Percentiles rank a stretch among this genome's conserved stretches.
Conservation (phyloP, 306 rosid genomes). For the Prunus armeniaca region DNA sequence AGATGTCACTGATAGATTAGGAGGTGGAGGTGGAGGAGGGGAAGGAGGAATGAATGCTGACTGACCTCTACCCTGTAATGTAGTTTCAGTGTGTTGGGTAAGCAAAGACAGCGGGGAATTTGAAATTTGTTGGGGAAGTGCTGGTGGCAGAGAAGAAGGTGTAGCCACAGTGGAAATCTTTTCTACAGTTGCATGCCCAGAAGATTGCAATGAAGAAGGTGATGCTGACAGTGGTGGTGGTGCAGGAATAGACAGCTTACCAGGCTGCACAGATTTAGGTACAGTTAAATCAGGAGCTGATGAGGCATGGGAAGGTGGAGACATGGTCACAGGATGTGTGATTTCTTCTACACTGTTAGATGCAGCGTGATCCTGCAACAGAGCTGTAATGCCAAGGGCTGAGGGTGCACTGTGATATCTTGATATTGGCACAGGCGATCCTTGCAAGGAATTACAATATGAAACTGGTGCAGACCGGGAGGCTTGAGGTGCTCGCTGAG, state of each 20-base stretch:
- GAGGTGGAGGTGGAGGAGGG: conserved; percentile 19
- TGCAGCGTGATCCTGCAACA: conserved; percentile 69
- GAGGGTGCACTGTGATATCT: conserved; percentile 69
- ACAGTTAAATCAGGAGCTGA: conserved; percentile 30
- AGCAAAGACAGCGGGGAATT: conserved; percentile 17
- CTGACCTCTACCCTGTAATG: conserved; percentile 29
- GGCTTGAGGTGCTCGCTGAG: conserved; percentile 55
- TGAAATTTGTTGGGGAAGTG: conserved; percentile 23
- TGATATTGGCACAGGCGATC: conserved; percentile 54
- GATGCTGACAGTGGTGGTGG: conserved; percentile 22
- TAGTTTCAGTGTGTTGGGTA: conserved; percentile 18
- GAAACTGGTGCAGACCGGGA: conserved; percentile 54
- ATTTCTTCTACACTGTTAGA: conserved; percentile 39
- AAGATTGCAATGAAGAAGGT: conserved; percentile 33
- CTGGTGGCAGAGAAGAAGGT: conserved; percentile 20
- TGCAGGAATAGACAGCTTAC: conserved; percentile 32
- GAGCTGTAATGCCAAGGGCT: conserved; percentile 81
- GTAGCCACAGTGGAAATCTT: conserved; percentile 26
- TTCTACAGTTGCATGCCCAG: conserved; percentile 22
- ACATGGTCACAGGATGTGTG: conserved; percentile 31
- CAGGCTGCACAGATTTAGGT: conserved; percentile 30
- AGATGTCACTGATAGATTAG: conserved; percentile 26
- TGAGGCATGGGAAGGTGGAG: conserved; percentile 21
- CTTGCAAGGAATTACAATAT: conserved; percentile 51
- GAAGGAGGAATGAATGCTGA: conserved; percentile 26